These are phyloP conservation scores for Apiotrichum mycotoxinovorans DNA, from an alignment of 1,284 basidiomycete species.

Conservation along the genomic window DNA sequence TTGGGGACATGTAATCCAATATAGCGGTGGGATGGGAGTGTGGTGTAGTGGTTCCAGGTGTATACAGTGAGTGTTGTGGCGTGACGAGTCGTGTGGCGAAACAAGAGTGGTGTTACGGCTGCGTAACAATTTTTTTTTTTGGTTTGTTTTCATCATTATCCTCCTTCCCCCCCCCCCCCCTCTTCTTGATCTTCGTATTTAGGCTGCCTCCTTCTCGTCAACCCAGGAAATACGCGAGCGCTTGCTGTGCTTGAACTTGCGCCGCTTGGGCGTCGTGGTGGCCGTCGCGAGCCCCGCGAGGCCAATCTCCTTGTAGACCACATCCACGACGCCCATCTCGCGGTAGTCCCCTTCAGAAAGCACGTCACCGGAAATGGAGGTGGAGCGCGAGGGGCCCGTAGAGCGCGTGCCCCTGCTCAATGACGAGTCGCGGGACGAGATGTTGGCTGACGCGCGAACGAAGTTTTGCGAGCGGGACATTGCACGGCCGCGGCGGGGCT, in stretches of 20 bases:
- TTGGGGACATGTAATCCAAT: too few relatives aligned
- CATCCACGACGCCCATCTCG: background rate
- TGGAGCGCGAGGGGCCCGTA: background rate
- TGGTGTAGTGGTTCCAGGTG: too few relatives aligned
- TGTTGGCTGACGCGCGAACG: background rate
- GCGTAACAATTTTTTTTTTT: background rate
- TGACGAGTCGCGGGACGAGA: background rate
- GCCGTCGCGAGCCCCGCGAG: constrained; percentile 1
- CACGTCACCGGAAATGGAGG: background rate
- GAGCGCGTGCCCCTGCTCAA: background rate
- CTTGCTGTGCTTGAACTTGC: background rate
- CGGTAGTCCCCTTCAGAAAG: background rate
- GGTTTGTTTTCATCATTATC: background rate
- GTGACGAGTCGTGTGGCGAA: too few relatives aligned
- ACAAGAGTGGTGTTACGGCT: too few relatives aligned
- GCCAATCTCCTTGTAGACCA: constrained; percentile 13
- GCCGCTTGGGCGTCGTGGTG: background rate
- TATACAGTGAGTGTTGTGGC: too few relatives aligned
- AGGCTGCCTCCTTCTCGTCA: background rate
- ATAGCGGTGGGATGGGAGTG: too few relatives aligned
- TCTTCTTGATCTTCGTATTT: background rate
- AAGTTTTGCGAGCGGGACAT: background rate
- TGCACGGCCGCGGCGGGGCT: background rate
- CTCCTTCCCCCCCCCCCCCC: background rate
- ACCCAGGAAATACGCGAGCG: background rate